phyloP scores from a whole-genome alignment of 441 rosid genomes.

The Erodium texanum region DNA sequence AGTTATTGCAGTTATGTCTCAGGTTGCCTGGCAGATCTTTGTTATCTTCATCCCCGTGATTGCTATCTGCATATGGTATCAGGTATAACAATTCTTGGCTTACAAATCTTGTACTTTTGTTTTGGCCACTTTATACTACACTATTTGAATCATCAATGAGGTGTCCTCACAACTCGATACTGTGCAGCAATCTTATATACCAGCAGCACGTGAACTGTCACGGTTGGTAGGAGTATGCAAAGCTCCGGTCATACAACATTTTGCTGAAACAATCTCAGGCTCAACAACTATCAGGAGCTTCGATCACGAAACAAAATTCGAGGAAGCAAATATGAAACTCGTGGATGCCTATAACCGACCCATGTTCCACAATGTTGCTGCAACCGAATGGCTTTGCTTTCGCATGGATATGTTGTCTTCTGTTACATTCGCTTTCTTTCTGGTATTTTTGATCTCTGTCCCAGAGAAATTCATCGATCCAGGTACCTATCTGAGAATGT shows the following conservation, averaged over 20 bases:
- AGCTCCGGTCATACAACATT: slow-evolving; percentile 83
- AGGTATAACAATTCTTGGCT: too few species aligned
- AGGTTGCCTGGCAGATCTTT: slow-evolving; percentile 77
- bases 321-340: slow-evolving; percentile 47
- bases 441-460: slow-evolving; percentile 54
- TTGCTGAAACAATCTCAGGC: slow-evolving; percentile 75
- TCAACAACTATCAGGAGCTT: slow-evolving; percentile 79
- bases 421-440: slow-evolving; percentile 56
- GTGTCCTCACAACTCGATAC: too few species aligned
- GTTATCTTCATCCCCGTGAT: slow-evolving; percentile 66
- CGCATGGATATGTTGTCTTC: slow-evolving; percentile 70
- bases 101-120: too few species aligned
- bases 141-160: too few species aligned
- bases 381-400: slow-evolving; percentile 82
- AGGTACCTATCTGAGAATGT: too few species aligned
- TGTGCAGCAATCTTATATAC: slow-evolving; percentile 74
- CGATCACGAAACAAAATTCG: slow-evolving; percentile 64
- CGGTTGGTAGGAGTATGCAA: slow-evolving; percentile 68
- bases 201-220: slow-evolving; percentile 73
- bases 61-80: slow-evolving; percentile 62
- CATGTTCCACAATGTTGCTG: slow-evolving; percentile 54
- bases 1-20: slow-evolving; percentile 78
- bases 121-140: too few species aligned
- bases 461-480: slow-evolving; percentile 69
- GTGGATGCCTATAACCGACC: slow-evolving; percentile 70